Percentiles rank a stretch among this genome's conserved stretches.
Evolutionary conservation across 768 basidiomycete species (phyloP).

Genomic region (Baorangia bicolor): DNA sequence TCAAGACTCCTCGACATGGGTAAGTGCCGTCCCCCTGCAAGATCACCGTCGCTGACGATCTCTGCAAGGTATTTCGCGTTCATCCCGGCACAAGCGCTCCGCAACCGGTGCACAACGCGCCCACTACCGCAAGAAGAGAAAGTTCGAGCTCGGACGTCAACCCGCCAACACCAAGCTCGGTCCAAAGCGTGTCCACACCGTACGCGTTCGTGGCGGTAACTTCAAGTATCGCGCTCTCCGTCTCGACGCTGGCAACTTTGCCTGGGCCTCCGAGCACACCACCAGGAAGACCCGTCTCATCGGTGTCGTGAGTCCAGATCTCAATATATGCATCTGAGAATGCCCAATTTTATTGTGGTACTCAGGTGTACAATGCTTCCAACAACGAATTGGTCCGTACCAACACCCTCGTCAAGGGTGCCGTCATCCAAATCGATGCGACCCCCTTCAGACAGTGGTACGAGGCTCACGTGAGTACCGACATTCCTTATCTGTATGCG

Average conservation of each 20-base stretch:
- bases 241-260: conserved; percentile 96
- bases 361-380: conserved; percentile 94
- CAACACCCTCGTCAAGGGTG: conserved; percentile 97
- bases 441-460: conserved; percentile 99
- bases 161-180: conserved; percentile 97
- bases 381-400: conserved; percentile 99
- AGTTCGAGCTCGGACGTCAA: conserved; percentile 99
- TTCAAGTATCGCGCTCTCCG: conserved; percentile 94
- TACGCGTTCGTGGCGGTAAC: conserved; percentile 96
- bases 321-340: not conserved
- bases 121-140: conserved; percentile 99
- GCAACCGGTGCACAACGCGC: conserved; percentile 89
- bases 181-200: conserved; percentile 90
- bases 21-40: conserved; percentile 43
- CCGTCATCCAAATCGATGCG: conserved; percentile 97
- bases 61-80: conserved; percentile 86
- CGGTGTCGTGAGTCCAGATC: conserved; percentile 71
- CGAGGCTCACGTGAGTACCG: conserved; percentile 83
- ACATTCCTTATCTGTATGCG: not conserved
- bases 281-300: conserved; percentile 97
- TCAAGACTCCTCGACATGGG: conserved; percentile 80
- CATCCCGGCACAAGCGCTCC: conserved; percentile 97
- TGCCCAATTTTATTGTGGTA: conserved; percentile 4
- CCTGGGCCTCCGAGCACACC: conserved; percentile 94
- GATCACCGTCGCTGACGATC: conserved; percentile 8